Base-by-base conservation (phyloP, 176 grass and related monocot genomes). In the Secale cereale region DNA sequence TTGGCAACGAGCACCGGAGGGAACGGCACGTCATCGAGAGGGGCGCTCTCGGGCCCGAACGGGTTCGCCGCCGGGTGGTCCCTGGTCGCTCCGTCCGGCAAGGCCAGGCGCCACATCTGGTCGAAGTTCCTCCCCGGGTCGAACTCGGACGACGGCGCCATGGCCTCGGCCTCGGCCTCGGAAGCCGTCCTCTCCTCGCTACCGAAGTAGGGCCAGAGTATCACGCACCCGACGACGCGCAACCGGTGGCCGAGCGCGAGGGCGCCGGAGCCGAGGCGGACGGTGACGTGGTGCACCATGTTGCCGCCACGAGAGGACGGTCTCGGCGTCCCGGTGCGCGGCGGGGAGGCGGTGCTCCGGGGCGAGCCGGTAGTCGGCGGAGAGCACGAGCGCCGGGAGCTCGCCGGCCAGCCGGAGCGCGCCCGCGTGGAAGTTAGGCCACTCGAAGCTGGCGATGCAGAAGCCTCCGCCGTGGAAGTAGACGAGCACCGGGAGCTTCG, bases 261-360 rank as follows among this genome's bases (percentile, higher is more conserved):
- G 12, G 60, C 25, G 4, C 60, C 60, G 0, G 25, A 65, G 13
- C 62, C 62, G 62, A 29, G 62, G 25, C 89, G 76, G 29, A 87
- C 86, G 29, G 95, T 91, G 6, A 98, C 95, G 80, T 98, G 95
- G 85, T 98, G 95, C 0, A 93, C 95, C 40, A 98, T 98, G 87
- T 95, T 98, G 23, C 92, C 95, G 8, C 95, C 88, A 92, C 20
- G 85, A 73, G 41, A 95, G 17, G 60, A 88, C 20, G 37, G 61
- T 14, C 8, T 40, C 86, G 0, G 75, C 81, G 80, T 95, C 90
- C 6, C 81, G 32, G 50, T 82, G 57, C 30, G 84, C 89, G 2
- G 84, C 94, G 37, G 91, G 94, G 33, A 96, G 88, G 66, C 84
- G 78, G 84, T 96, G 73, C 52, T 91, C 88, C 3, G 94, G 1